These are phyloP conservation scores for Pyrus betulifolia DNA, from an alignment of 306 rosid species.

Conservation along the genomic window DNA sequence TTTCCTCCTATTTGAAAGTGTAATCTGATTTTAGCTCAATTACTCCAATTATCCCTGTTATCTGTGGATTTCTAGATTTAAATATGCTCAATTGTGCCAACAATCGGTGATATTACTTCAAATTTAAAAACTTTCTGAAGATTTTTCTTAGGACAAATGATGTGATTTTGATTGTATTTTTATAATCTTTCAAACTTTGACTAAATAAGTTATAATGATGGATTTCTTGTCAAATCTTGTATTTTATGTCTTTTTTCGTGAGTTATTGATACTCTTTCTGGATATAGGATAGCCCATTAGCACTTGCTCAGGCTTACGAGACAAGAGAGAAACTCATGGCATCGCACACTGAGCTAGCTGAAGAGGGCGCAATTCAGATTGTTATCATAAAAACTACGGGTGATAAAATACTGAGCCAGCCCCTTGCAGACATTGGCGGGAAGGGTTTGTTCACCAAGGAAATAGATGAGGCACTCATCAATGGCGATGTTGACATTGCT, in stretches of 20 bases:
- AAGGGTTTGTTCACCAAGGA: constrained; percentile 93
- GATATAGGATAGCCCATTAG: constrained; percentile 83
- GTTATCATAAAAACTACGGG: constrained; percentile 82
- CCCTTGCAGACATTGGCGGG: constrained; percentile 89
- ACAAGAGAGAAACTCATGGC: constrained; percentile 81
- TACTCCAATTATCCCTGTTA: background rate
- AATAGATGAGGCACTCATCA: constrained; percentile 80
- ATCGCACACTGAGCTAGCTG: constrained; percentile 63
- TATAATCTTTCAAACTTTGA: background rate
- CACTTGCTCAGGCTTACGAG: constrained; percentile 87
- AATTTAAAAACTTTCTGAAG: background rate
- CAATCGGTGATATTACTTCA: background rate
- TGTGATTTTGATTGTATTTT: background rate
- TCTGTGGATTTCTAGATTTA: background rate
- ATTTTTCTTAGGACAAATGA: background rate
- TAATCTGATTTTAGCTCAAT: background rate
- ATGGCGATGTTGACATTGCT: constrained; percentile 69
- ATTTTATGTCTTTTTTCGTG: background rate
- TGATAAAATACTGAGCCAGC: constrained; percentile 71
- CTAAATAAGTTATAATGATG: background rate
- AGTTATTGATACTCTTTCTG: constrained; percentile 24
- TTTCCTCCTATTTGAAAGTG: background rate
- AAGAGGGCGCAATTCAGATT: constrained; percentile 84
- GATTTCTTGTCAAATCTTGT: background rate
- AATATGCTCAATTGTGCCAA: background rate